Percentiles rank a stretch among this genome's conserved stretches.
Evolutionary conservation across 768 basidiomycete species (phyloP).

Genomic region (Suillus variegatus): DNA sequence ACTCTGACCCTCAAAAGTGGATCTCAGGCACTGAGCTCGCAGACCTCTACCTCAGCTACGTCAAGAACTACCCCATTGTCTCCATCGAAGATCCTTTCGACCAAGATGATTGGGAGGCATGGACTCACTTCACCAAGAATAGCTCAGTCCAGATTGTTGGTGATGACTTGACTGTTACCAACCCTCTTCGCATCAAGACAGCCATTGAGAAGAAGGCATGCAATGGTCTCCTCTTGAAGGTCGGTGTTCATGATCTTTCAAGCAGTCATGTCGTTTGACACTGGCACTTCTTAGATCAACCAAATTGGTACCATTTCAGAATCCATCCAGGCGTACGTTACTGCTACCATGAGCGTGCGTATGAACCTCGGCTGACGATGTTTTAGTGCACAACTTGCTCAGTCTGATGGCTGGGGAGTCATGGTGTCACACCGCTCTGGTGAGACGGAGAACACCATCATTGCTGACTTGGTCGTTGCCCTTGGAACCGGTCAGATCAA

Average conservation of each 20-base stretch:
- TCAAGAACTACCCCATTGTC: constrained; percentile 94
- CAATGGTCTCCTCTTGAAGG: constrained; percentile 97
- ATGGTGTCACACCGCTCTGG: constrained; percentile 99
- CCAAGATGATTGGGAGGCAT: constrained; percentile 99
- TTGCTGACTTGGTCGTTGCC: constrained; percentile 93
- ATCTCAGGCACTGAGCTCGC: constrained; percentile 92
- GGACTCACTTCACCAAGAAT: constrained; percentile 85
- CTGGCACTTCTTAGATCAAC: constrained; percentile 62
- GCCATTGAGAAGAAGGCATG: constrained; percentile 99
- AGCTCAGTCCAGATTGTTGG: constrained; percentile 89
- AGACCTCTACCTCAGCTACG: constrained; percentile 82
- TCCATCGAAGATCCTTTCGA: constrained; percentile 99
- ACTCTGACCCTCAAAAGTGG: constrained; percentile 97
- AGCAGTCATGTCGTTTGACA: constrained; percentile 4
- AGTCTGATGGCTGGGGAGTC: constrained; percentile 97
- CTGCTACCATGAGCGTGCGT: constrained; percentile 7
- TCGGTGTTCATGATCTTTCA: constrained; percentile 17
- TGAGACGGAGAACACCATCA: constrained; percentile 97
- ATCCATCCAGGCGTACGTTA: constrained; percentile 93
- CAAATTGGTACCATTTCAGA: constrained; percentile 99
- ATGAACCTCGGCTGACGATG: constrained; percentile 6
- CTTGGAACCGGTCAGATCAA: constrained; percentile 95
- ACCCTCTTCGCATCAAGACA: constrained; percentile 95
- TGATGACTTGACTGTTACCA: constrained; percentile 98
- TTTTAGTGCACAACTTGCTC: constrained; percentile 86